Base-by-base conservation (phyloP, 148 eudicot species). In the Oxyria digyna region DNA sequence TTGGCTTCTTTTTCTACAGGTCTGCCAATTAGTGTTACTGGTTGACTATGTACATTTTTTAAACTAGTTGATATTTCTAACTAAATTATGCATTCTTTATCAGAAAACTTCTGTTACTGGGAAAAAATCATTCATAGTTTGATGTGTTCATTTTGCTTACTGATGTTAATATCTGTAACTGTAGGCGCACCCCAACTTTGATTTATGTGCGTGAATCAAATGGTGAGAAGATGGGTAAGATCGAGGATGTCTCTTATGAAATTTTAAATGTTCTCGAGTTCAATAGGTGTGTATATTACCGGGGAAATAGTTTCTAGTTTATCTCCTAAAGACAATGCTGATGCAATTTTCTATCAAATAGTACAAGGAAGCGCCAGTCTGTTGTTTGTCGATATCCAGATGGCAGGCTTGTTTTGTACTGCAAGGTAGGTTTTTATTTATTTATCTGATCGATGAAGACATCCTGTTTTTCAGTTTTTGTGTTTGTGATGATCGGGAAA, bases 1-100 rank as follows among this genome's bases (percentile, higher is more conserved):
- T 94, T 80, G 99, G 99, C 73, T 94, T 94, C 87, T 90, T 94
- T 81, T 94, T 94, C 77, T 94, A 85, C 84, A 94, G 87, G 99
- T 91, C 4, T 72, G 67, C 59, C 33, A 8, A 27, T 38, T 8
- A 17, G 54, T 48, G 54, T n/a, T 20, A 48, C 54, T 5, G 29
- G 62, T 54, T 24, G 21, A 54, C 62, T 48, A 35, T 35, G 38
- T 35, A 35, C 6, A 2, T 2, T 3, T 35, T 35, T 35, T 35
- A 35, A n/a, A n/a, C 6, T 6, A 35, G 38, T 35, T 35, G 65
- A 29, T 59, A 59, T 29, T 31, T 14, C 27, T 26, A 55, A 24
- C 33, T 27, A 18, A 55, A 55, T 11, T 55, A 11, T 55, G 63
- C 37, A 59, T 31, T 52, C 31, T 23, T 11, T 23, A 52, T 2